Evolutionary conservation across 352 stramenopile genomes (phyloP), one percentile per base, ranked within the genome.

Genomic region (Phytophthora citricola): DNA sequence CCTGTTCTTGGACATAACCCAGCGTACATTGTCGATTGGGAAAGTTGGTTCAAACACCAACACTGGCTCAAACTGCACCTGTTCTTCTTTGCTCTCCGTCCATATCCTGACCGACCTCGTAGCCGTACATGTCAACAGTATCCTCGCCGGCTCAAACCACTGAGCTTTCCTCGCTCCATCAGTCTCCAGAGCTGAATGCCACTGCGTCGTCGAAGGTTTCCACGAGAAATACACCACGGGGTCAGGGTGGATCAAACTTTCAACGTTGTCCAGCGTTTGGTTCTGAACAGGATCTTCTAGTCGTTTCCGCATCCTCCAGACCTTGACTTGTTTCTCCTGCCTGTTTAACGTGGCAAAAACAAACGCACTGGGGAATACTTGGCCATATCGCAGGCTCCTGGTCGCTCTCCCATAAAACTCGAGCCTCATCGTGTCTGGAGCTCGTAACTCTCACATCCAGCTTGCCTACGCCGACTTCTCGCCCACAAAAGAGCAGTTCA

Each of bases 1-100:
- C 8, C 80, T 76, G 64, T 90, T 92, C 65, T 92, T 92, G 14
- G 84, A 91, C 41, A 93, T 64, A 24, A 94, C 83, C 87, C 84
- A 94, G 11, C 85, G 83, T 38, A 91, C 81, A 46, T 92, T 92
- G 17, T 78, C 66, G 22, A 93, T 84, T 8, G 74, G 71, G 2
- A 79, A 66, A 10, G 74, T 70, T 14, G 83, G 81, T 44, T 89
- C 73, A 54, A 92, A 89, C 27, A 78, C 55, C 7, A 93, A 45
- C 22, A 81, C 76, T 0, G 46, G 58, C 0, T 57, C 56, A 56
- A 91, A 87, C 7, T 38, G 14, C 11, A 53, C 12, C n/a, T 43
- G 20, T 14, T 24, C 43, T 4, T 38, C 39, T 0, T 46, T 39
- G 12, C 38, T 61, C 57, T 95, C 87, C 1, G 79, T 83, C 87